Evolutionary conservation across 306 rosid genomes (phyloP), one percentile per base, ranked within the genome.

Genomic region (Luffa acutangula): DNA sequence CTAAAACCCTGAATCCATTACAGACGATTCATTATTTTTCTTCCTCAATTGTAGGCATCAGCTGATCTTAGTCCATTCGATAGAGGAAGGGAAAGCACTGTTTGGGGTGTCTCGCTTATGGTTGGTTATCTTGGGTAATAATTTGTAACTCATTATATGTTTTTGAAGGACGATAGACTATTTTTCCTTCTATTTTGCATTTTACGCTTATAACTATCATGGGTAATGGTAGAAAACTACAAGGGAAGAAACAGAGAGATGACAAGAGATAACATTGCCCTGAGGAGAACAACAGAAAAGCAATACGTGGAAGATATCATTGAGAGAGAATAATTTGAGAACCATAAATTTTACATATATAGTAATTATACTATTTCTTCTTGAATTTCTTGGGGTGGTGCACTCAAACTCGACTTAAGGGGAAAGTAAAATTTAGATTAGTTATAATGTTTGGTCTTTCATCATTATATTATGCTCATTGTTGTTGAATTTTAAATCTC

Each of bases 21-120:
- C 80, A 60, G 64, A 76, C 70, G 80, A 77, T 83, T 80, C 80
- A 79, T 42, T 86, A 70, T 70, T 45, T 37, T 73, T 73, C 64
- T 43, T 80, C 84, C 67, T 67, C 81, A 45, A 80, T 62, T 90
- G 85, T 87, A 95, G 98, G 98, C 93, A 84, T 97, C 91, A 86
- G 34, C 91, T 39, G 98, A 91, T 54, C 14, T 89, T 73, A 90
- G 86, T 82, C 97, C 97, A 67, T 93, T 87, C 79, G 85, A 89
- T 81, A 85, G 88, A 82, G 97, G 97, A 89, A 90, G 99, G 84
- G 99, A 95, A 90, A 95, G 91, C 87, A 95, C 99, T 34, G 86
- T 87, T 42, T 95, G 99, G 99, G 97, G 97, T 0, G 81, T 91
- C 83, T 88, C 94, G 33, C 85, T 95, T 63, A 95, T 95, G 99